Evolutionary conservation across 106 monocot genomes (phyloP), one percentile per base, ranked within the genome.

Genomic region (Phalaenopsis aphrodite): DNA sequence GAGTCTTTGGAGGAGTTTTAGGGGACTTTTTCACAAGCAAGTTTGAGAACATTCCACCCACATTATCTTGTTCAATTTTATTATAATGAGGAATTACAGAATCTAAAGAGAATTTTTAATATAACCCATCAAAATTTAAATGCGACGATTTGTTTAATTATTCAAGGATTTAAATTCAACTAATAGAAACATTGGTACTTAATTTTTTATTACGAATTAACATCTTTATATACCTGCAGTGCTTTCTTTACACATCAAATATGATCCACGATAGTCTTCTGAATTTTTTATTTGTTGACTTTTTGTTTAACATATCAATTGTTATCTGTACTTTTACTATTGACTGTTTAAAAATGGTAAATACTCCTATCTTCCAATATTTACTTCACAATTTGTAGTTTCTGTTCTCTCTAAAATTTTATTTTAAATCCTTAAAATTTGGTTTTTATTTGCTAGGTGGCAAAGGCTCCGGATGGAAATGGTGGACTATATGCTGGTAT

Each of bases 381-480:
- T 74, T 74, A 3, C 39, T 69, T 39, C 74, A 6, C 39, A 42
- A 41, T 19, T 43, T 61, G 21, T 61, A n/a, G 61, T 61, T 61
- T 74, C 45, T 74, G 5, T 45, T 74, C 19, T 42, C 43, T 19
- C 36, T 74, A 43, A 69, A 15, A 38, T 69, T 69, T 38, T 5
- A 73, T 42, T 42, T 16, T 42, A 73, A 16, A 73, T 42, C 18
- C 2, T 2, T 42, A 42, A 74, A 74, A 74, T 45, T 74, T 74
- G 19, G 5, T 74, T 17, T 74, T 43, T 2, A 45, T 9, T 72
- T 78, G 39, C 71, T 82, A 98, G 98, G 94, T 98, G 43, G 94
- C 98, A 79, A 98, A 85, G 81, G 90, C 98, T 91, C 98, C 98
- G 82, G 98, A 98, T 91, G 98, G 98, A 80, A 98, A 98, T 87